Percentiles rank a stretch among this genome's conserved stretches.
Evolutionary conservation across 2,329 filamentous ascomycete species (phyloP).

Genomic region (Cladobotryum mycophilum): DNA sequence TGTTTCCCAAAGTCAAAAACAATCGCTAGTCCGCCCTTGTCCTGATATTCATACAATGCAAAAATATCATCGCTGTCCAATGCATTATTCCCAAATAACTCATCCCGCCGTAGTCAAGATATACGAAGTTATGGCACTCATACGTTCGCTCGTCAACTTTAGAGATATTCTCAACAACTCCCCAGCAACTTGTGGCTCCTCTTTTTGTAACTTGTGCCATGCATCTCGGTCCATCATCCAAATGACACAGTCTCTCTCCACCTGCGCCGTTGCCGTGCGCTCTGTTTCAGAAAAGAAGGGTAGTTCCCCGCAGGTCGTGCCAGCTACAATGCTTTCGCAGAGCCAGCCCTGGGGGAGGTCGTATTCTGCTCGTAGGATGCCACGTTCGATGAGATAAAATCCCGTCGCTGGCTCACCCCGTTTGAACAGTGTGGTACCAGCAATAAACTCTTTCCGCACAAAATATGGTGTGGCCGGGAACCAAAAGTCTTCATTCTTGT

Average conservation of each 20-base stretch:
- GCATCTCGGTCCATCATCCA: constrained; percentile 71
- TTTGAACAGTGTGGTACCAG: constrained; percentile 69
- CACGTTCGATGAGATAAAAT: constrained; percentile 86
- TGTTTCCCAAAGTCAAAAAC: not conserved
- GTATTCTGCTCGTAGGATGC: constrained; percentile 86
- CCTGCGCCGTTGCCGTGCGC: constrained; percentile 78
- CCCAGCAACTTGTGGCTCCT: constrained; percentile 69
- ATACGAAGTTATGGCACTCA: constrained; percentile 61
- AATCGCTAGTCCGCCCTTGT: not conserved
- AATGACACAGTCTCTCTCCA: constrained; percentile 72
- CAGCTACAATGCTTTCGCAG: constrained; percentile 86
- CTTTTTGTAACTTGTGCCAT: constrained; percentile 67
- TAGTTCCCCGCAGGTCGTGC: constrained; percentile 90
- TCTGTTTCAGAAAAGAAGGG: constrained; percentile 92
- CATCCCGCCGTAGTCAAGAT: constrained; percentile 45
- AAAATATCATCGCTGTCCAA: not conserved
- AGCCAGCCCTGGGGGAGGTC: constrained; percentile 82
- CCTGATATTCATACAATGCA: too few species aligned
- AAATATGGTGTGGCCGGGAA: constrained; percentile 75
- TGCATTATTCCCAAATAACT: not conserved
- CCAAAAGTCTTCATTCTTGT: constrained; percentile 93
- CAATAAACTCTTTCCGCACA: constrained; percentile 55
- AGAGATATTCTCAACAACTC: constrained; percentile 83
- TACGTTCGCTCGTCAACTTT: constrained; percentile 90
- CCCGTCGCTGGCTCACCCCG: constrained; percentile 70